A percentile compares a stretch with the other conserved stretches of the same genome.
Conservation (phyloP, 768 basidiomycete species). For the Suillus placidus region DNA sequence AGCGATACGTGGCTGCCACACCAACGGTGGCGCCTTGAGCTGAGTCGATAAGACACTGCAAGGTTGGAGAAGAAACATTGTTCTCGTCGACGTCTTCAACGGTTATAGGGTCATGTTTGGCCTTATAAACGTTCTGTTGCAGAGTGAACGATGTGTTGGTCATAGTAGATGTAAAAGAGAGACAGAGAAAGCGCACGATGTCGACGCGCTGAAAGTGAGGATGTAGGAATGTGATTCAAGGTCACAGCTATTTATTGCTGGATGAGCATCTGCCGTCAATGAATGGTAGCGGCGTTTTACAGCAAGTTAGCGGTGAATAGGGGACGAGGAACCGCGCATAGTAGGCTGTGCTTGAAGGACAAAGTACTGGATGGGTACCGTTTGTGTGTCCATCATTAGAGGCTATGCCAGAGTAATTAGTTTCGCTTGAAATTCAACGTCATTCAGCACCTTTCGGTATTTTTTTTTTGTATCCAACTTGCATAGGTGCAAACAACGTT, state of each 20-base stretch:
- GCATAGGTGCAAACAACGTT: not conserved
- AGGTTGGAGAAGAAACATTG: slow-evolving; percentile 22
- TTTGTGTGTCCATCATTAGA: not conserved
- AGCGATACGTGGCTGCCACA: slow-evolving; percentile 45
- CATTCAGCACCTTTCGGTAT: too few species aligned
- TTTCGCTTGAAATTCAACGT: not conserved
- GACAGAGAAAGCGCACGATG: not conserved
- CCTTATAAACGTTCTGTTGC: slow-evolving; percentile 38
- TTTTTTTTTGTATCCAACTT: not conserved
- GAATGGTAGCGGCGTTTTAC: not conserved
- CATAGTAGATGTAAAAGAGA: slow-evolving; percentile 5
- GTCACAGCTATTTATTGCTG: slow-evolving; percentile 9
- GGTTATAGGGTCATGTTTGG: slow-evolving; percentile 25
- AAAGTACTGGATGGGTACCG: not conserved
- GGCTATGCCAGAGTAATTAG: not conserved
- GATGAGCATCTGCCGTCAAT: slow-evolving; percentile 7
- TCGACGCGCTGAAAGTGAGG: not conserved
- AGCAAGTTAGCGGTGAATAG: slow-evolving; percentile 3
- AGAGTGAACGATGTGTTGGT: slow-evolving; percentile 26
- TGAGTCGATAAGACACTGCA: slow-evolving; percentile 35
- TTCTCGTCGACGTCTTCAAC: slow-evolving; percentile 33
- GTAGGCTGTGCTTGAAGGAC: not conserved
- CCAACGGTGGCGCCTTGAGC: slow-evolving; percentile 36
- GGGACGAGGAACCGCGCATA: not conserved
- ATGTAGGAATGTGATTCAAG: not conserved